phyloP scores from a whole-genome alignment of 148 eudicot genomes.

The Silene latifolia region DNA sequence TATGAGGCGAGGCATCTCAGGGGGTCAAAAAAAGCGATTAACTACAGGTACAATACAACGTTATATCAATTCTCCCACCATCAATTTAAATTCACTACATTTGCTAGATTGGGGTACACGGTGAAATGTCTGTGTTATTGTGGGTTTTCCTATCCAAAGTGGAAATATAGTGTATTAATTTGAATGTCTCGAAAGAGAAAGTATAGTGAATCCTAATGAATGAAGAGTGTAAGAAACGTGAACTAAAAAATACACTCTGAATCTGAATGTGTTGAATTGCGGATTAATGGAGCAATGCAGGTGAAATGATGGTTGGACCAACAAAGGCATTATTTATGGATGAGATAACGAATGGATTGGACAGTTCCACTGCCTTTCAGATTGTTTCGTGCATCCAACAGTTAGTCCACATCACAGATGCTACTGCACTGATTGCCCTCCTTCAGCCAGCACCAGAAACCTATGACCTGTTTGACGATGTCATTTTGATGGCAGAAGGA shows the following conservation, averaged over 20 bases:
- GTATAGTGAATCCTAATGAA: too few species aligned
- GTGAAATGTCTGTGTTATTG: too few species aligned
- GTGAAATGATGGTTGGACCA: conserved; percentile 93
- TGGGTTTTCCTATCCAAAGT: too few species aligned
- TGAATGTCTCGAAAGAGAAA: too few species aligned
- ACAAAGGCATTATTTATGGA: conserved; percentile 76
- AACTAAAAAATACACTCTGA: neutral
- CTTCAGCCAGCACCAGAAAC: conserved; percentile 94
- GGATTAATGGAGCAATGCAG: conserved; percentile 26
- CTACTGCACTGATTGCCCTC: conserved; percentile 64
- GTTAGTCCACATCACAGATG: conserved; percentile 61
- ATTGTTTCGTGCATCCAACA: conserved; percentile 66
- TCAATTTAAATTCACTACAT: too few species aligned
- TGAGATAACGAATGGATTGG: conserved; percentile 89
- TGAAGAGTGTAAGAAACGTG: too few species aligned
- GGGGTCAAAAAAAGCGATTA: conserved; percentile 84
- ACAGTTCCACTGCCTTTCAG: conserved; percentile 86
- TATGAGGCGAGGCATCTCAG: conserved; percentile 86
- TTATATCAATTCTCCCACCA: neutral
- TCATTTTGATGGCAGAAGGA: conserved; percentile 82
- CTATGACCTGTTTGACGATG: conserved; percentile 76
- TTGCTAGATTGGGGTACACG: too few species aligned
- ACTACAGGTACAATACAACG: conserved; percentile 49
- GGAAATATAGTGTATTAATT: too few species aligned
- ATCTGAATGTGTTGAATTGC: too few species aligned